These are phyloP conservation scores for Glomus cerebriforme DNA, from an alignment of 192 early-diverging fungal genomes.

Conservation along the genomic window DNA sequence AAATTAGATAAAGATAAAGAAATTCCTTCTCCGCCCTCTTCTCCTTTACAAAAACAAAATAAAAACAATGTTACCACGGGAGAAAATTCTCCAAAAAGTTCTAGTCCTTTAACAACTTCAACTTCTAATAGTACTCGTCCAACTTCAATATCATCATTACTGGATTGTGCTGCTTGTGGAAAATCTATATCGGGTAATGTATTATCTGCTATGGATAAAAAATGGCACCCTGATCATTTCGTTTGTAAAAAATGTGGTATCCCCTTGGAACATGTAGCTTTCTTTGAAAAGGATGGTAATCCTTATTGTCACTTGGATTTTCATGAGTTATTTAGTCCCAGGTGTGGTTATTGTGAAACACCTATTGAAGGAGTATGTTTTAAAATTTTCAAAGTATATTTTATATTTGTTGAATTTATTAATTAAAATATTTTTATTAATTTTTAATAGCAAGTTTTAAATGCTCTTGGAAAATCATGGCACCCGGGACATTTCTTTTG, in stretches of 20 bases:
- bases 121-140: neutral
- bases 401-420: neutral
- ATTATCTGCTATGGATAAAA: slow-evolving; percentile 54
- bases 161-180: slow-evolving; percentile 46
- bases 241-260: slow-evolving; percentile 47
- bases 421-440: neutral
- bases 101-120: neutral
- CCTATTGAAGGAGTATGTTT: slow-evolving; percentile 57
- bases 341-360: slow-evolving; percentile 57
- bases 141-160: neutral
- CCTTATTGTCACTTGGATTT: slow-evolving; percentile 61
- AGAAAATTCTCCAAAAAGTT: too few relatives aligned
- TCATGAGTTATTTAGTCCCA: slow-evolving; percentile 55
- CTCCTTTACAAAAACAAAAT: neutral
- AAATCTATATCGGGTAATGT: slow-evolving; percentile 47
- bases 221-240: slow-evolving; percentile 60
- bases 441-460: slow-evolving; percentile 42
- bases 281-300: slow-evolving; percentile 55
- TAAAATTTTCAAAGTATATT: neutral
- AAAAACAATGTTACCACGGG: neutral
- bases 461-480: slow-evolving; percentile 55
- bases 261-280: slow-evolving; percentile 52
- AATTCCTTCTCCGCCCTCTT: neutral
- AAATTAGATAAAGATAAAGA: neutral
- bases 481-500: slow-evolving; percentile 63